These are phyloP conservation scores for Mycena pura DNA, from an alignment of 768 basidiomycete genomes.

Conservation along the genomic window DNA sequence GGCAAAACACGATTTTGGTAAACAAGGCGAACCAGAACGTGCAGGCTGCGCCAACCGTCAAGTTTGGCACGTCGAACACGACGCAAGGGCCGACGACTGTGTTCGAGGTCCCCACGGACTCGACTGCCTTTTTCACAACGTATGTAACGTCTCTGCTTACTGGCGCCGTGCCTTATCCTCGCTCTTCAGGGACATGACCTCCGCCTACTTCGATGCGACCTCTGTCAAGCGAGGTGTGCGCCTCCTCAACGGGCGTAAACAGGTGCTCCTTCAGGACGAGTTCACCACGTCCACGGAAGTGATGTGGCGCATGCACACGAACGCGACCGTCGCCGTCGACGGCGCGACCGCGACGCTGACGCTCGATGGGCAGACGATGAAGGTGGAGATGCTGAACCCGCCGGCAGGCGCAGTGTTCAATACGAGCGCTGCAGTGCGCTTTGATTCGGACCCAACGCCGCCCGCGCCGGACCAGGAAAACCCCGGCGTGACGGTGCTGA, in stretches of 20 bases:
- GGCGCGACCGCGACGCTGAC: constrained; percentile 77
- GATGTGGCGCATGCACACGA: constrained; percentile 96
- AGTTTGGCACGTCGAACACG: constrained; percentile 58
- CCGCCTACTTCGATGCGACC: constrained; percentile 75
- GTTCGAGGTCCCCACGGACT: constrained; percentile 61
- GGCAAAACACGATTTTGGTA: constrained; percentile 93
- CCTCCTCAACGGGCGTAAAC: constrained; percentile 79
- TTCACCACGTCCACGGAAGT: constrained; percentile 66
- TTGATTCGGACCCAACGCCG: constrained; percentile 67
- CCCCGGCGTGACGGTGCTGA: constrained; percentile 79
- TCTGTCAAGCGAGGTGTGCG: constrained; percentile 88
- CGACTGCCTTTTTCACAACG: constrained; percentile 81
- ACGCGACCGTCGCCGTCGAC: constrained; percentile 70
- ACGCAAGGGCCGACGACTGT: constrained; percentile 88
- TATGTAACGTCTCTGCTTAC: background rate
- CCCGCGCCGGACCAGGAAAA: constrained; percentile 74
- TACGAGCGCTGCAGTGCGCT: constrained; percentile 59
- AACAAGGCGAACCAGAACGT: constrained; percentile 83
- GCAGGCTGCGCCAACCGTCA: constrained; percentile 63
- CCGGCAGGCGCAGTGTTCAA: constrained; percentile 70
- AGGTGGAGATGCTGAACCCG: constrained; percentile 71
- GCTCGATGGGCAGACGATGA: constrained; percentile 73
- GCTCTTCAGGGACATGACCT: constrained; percentile 62
- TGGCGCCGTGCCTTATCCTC: background rate
- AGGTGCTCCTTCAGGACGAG: constrained; percentile 94